A percentile compares a stretch with the other conserved stretches of the same genome.
These are phyloP conservation scores for Suhomyces sp. DNA, from an alignment of 805 yeast genomes.

Conservation along the genomic window DNA sequence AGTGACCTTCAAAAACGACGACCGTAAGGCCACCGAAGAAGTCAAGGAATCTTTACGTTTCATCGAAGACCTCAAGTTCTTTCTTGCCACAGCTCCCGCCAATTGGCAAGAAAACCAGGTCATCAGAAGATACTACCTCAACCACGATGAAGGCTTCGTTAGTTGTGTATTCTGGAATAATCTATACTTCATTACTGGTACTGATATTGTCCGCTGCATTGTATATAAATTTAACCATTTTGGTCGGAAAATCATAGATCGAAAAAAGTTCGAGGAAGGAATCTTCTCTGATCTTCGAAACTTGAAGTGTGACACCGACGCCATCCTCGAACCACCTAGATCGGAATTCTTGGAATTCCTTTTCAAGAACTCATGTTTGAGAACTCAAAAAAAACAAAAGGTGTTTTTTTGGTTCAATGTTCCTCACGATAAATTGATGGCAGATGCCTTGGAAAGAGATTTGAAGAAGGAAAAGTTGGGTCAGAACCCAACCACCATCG, in stretches of 20 bases:
- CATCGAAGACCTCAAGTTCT: constrained; percentile 79
- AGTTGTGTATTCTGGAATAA: constrained; percentile 91
- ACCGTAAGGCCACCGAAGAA: constrained; percentile 14
- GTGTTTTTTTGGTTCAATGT: constrained; percentile 97
- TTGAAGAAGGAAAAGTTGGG: constrained; percentile 67
- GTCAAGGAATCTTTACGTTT: constrained; percentile 52
- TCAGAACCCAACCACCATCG: constrained; percentile 69
- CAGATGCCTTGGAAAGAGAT: constrained; percentile 92
- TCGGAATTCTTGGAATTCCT: constrained; percentile 81
- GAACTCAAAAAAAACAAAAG: constrained; percentile 96
- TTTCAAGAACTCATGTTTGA: constrained; percentile 79
- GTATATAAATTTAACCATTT: constrained; percentile 86
- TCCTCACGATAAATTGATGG: constrained; percentile 87
- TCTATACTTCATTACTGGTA: constrained; percentile 87
- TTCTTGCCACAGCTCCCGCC: constrained; percentile 91
- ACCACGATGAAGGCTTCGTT: constrained; percentile 89
- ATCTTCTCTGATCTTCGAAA: constrained; percentile 87
- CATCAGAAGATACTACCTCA: constrained; percentile 79
- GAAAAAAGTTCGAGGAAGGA: constrained; percentile 96
- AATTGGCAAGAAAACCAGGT: constrained; percentile 89
- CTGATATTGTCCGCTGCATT: constrained; percentile 91
- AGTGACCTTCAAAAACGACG: constrained; percentile 7
- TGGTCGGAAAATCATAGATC: constrained; percentile 79
- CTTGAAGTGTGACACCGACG: constrained; percentile 82
- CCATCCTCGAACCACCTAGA: constrained; percentile 82